These are phyloP conservation scores for Basipetospora chlamydospora DNA, from an alignment of 2,329 filamentous ascomycete species.

Conservation along the genomic window DNA sequence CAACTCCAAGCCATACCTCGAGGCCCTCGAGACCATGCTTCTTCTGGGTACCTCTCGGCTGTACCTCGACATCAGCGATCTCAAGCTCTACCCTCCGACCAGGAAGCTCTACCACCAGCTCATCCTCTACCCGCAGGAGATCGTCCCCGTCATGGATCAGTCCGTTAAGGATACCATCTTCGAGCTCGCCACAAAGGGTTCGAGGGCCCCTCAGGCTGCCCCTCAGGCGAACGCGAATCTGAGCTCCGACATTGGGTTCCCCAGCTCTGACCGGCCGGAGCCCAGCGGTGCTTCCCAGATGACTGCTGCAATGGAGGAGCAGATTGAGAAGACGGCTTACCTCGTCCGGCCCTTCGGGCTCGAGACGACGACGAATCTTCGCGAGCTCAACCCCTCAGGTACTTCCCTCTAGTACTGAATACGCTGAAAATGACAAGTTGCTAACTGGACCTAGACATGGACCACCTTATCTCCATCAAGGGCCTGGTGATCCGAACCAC, in stretches of 20 bases:
- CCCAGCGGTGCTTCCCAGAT: constrained; percentile 23
- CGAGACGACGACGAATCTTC: constrained; percentile 75
- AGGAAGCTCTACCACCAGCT: constrained; percentile 91
- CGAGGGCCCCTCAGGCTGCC: constrained; percentile 47
- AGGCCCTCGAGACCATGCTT: constrained; percentile 81
- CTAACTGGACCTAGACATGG: constrained; percentile 53
- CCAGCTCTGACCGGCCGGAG: constrained; percentile 62
- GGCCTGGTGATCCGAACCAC: constrained; percentile 92
- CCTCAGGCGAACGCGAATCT: constrained; percentile 30
- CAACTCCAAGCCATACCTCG: constrained; percentile 68
- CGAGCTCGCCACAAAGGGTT: constrained; percentile 70
- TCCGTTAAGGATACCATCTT: constrained; percentile 86
- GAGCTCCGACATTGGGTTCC: constrained; percentile 64
- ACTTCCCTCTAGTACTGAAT: constrained; percentile 10
- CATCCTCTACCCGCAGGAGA: constrained; percentile 87
- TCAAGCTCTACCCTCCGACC: constrained; percentile 86
- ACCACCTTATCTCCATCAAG: constrained; percentile 89
- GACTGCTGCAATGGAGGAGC: constrained; percentile 54
- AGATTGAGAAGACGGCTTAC: constrained; percentile 67
- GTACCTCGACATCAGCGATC: constrained; percentile 76
- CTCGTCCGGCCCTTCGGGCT: constrained; percentile 82
- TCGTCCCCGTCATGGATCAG: constrained; percentile 93
- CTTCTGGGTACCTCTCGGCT: constrained; percentile 70
- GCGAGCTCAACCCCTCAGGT: constrained; percentile 83
- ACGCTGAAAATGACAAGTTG: no score